Evolutionary conservation across 2,329 filamentous ascomycete species (phyloP), one percentile per base, ranked within the genome.

Genomic region (Neofusicoccum cordaticola): DNA sequence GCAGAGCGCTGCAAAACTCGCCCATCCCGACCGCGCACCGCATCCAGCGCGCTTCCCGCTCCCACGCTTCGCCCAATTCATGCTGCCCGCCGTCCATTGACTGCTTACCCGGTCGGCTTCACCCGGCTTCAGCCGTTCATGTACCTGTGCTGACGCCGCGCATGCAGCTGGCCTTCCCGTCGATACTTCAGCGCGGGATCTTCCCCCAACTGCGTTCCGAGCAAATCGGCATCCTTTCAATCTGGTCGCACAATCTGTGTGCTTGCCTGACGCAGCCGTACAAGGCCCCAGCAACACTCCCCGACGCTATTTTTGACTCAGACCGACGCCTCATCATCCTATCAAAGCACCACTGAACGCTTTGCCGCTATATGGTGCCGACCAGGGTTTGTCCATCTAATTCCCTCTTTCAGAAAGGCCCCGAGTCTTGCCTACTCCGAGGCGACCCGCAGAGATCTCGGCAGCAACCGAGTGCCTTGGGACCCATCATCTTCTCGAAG

Each of bases 391-490:
- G 51, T 44, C 62, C 62, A 58, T 58, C 62, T 37, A 53, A 42
- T 58, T 64, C 47, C 62, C 47, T 56, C 35, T 64, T 64, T 50
- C 52, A 64, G 62, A 48, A 58, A 58, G 52, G 41, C 17, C 52
- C 52, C 51, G 51, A 51, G 52, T 47, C 19, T 52, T 64, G 52
- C 31, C 52, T 34, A 45, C 31, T 39, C 35, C 62, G 52, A 64
- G 62, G 51, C 62, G 35, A 42, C 35, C 62, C 44, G 52, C 52
- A 48, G 41, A 56, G 51, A 47, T 64, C 68, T 77, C 75, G 75
- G 74, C 71, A 74, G 66, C 68, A 74, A 64, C 75, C 75, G 74
- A 76, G 67, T 65, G 68, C 65, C 67, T 65, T 61, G 71, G 70
- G 62, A 69, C 71, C 71, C 72, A 69, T 72, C 70, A 69, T 69